Base-by-base conservation (phyloP, 2,329 filamentous ascomycete genomes). In the Fusarium virguliforme region DNA sequence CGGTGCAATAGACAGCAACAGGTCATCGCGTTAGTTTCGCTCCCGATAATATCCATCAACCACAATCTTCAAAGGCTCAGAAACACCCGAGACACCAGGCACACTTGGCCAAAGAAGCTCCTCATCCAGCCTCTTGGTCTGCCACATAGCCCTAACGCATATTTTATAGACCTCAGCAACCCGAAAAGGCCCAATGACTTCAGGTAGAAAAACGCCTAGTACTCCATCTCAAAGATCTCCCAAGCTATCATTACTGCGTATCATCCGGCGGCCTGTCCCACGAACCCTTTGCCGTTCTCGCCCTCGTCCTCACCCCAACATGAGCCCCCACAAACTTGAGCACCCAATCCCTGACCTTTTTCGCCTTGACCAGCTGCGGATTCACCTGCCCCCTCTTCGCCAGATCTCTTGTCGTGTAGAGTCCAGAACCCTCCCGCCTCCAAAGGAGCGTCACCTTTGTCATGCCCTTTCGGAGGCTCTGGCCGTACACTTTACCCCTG, bases 401-500 rank as follows among this genome's bases (percentile, higher is more conserved):
- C 38, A 92, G 78, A 54, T 87, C 85, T 24, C 81, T 83, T 1
- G 83, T 78, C 4, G 82, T 86, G 74, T 92, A 93, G 40, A 88
- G 81, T 0, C 91, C 90, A 4, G 82, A 71, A 2, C 85, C 64
- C 75, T 78, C 77, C 87, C 89, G 38, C 77, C 85, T 72, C 82
- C 83, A 89, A 18, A 97, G 81, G 46, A 97, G 81, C 68, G 90
- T 86, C 28, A 95, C 83, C 67, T 87, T 89, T 4, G 93, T 95
- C 74, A 92, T 86, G 8, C 89, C 89, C 69, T 88, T 88, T 30
- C 92, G 88, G 68, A 98, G 82, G 76, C 92, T 96, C 79, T 97
- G 92, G 0, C 95, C 95, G 74, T 96, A 94, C 0, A 98, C 95
- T 74, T 88, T 91, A 51, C 89, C 88, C 57, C 87, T 87, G 78